Percentiles rank a stretch among this genome's conserved stretches.
phyloP scores from a whole-genome alignment of 257 asterid genomes.

The Paraleonurus japonicus region DNA sequence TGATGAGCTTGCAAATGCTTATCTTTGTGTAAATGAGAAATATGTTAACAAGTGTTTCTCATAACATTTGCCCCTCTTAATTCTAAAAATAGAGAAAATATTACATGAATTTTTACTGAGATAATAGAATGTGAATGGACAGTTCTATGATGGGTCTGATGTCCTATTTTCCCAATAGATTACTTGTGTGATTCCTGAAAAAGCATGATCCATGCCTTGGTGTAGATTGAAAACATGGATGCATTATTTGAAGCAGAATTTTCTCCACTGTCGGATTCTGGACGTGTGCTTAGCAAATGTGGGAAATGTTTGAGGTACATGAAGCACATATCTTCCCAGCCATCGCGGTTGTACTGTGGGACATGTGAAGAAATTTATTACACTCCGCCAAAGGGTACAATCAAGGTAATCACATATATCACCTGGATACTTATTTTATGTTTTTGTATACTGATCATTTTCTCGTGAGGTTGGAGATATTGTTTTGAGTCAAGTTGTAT shows the following conservation, averaged over 20 bases:
- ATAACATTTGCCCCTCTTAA: not conserved
- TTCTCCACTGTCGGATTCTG: constrained; percentile 86
- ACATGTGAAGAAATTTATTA: constrained; percentile 93
- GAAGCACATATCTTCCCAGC: constrained; percentile 82
- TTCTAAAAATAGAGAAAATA: not conserved
- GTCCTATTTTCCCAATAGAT: not conserved
- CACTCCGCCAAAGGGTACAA: constrained; percentile 80
- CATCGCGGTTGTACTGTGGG: constrained; percentile 81
- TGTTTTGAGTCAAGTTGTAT: not conserved
- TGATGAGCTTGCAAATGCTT: not conserved
- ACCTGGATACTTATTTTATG: not conserved
- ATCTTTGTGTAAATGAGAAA: constrained; percentile 2
- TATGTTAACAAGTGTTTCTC: not conserved
- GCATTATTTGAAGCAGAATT: constrained; percentile 94
- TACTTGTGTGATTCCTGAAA: constrained; percentile 15
- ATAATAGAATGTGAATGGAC: not conserved
- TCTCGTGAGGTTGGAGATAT: not conserved
- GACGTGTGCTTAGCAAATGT: constrained; percentile 84
- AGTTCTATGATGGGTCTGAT: not conserved
- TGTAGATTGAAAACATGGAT: constrained; percentile 90
- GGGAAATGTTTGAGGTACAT: constrained; percentile 93
- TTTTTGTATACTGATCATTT: not conserved
- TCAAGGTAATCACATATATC: constrained; percentile 57
- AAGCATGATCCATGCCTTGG: constrained; percentile 19
- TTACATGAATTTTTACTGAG: not conserved